Percentiles rank a stretch among this genome's conserved stretches.
phyloP scores from a whole-genome alignment of 306 rosid species.

The Abrus pulchellus region DNA sequence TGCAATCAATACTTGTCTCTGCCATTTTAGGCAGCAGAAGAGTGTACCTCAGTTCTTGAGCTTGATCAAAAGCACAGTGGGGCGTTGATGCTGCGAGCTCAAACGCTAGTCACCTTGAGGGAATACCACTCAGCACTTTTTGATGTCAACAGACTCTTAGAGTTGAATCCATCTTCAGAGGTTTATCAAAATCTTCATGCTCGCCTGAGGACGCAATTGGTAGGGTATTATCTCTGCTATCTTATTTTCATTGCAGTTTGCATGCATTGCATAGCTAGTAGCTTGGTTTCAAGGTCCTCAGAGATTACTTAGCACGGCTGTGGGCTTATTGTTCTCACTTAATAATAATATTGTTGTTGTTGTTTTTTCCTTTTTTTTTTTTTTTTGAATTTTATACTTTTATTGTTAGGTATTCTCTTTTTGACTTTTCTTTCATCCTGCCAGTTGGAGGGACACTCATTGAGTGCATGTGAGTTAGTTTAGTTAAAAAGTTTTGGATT shows the following conservation, averaged over 20 bases:
- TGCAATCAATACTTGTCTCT: slow-evolving; percentile 37
- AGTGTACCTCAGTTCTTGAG: slow-evolving; percentile 93
- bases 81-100: slow-evolving; percentile 89
- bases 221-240: slow-evolving; percentile 51
- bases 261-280: slow-evolving; percentile 11
- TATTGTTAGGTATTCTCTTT: not conserved
- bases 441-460: not conserved
- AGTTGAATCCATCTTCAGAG: slow-evolving; percentile 89
- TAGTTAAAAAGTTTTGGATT: not conserved
- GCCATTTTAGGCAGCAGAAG: slow-evolving; percentile 81
- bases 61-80: slow-evolving; percentile 85
- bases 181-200: slow-evolving; percentile 92
- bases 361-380: not conserved
- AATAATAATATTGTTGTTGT: not conserved
- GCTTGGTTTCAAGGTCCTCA: slow-evolving; percentile 8
- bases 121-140: slow-evolving; percentile 93
- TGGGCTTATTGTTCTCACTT: slow-evolving; percentile 11
- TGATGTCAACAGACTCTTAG: slow-evolving; percentile 89
- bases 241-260: slow-evolving; percentile 38
- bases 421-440: slow-evolving; percentile 6
- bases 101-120: slow-evolving; percentile 82
- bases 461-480: slow-evolving; percentile 6
- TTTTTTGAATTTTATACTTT: not conserved
- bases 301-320: slow-evolving; percentile 7
- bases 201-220: slow-evolving; percentile 91